A percentile compares a stretch with the other conserved stretches of the same genome.
Evolutionary conservation across 768 basidiomycete genomes (phyloP).

Genomic region (Punctularia strigosozonata): DNA sequence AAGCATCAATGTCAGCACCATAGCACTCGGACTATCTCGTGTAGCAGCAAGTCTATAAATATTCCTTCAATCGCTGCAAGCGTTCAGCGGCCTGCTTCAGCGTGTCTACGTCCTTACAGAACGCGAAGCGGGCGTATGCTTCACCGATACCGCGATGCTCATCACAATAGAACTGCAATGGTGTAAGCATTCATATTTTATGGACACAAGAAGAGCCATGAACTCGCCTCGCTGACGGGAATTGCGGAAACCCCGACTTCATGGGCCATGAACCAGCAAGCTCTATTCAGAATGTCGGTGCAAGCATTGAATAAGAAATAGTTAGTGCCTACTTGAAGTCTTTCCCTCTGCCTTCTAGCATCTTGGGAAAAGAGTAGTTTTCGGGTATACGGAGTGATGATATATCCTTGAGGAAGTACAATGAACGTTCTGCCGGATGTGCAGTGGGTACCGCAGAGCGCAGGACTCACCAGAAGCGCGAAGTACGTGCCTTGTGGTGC

Average conservation of each 20-base stretch:
- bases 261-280: conserved; percentile 91
- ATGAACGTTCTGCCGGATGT: conserved; percentile 2
- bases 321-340: conserved; percentile 61
- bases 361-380: conserved; percentile 71
- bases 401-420: conserved; percentile 44
- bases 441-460: neutral
- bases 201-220: neutral
- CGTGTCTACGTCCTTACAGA: conserved; percentile 92
- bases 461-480: conserved; percentile 57
- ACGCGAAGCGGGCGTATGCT: conserved; percentile 78
- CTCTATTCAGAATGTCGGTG: conserved; percentile 30
- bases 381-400: conserved; percentile 71
- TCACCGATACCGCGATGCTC: conserved; percentile 83
- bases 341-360: conserved; percentile 64
- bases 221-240: conserved; percentile 86
- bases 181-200: neutral
- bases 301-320: neutral
- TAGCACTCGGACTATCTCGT: neutral
- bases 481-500: conserved; percentile 90
- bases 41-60: conserved; percentile 20
- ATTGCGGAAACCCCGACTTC: conserved; percentile 89
- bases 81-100: conserved; percentile 73
- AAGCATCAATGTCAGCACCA: neutral
- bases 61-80: conserved; percentile 65
- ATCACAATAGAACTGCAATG: conserved; percentile 75